These are phyloP conservation scores for Neophaeococcomyces mojaviensis DNA, from an alignment of 2,329 filamentous ascomycete genomes.

Conservation along the genomic window DNA sequence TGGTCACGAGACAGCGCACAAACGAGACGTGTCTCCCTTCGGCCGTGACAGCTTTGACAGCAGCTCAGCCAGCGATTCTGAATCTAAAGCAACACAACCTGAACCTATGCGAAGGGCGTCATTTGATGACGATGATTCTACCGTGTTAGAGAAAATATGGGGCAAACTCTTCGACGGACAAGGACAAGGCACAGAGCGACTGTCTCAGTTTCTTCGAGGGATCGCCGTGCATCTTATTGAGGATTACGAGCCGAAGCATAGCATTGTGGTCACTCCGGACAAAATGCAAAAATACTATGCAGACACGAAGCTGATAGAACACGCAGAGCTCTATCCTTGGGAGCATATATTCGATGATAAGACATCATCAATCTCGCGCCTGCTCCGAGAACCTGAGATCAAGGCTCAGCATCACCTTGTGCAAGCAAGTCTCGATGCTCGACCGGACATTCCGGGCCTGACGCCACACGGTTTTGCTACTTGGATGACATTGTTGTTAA, in stretches of 20 bases:
- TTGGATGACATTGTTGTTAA: slow-evolving; percentile 67
- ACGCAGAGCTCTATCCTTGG: slow-evolving; percentile 60
- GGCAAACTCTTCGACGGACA: slow-evolving; percentile 63
- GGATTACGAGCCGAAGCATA: slow-evolving; percentile 59
- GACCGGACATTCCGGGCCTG: slow-evolving; percentile 56
- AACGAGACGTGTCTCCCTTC: slow-evolving; percentile 29
- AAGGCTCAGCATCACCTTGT: slow-evolving; percentile 58
- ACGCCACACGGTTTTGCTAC: slow-evolving; percentile 60
- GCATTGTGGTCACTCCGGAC: slow-evolving; percentile 64
- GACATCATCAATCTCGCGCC: slow-evolving; percentile 47
- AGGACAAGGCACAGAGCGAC: slow-evolving; percentile 58
- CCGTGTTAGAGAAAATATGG: slow-evolving; percentile 66
- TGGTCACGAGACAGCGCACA: slow-evolving; percentile 6
- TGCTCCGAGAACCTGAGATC: slow-evolving; percentile 47
- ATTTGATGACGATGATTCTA: slow-evolving; percentile 43
- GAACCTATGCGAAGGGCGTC: slow-evolving; percentile 32
- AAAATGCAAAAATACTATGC: slow-evolving; percentile 71
- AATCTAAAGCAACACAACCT: slow-evolving; percentile 25
- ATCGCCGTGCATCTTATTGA: slow-evolving; percentile 68
- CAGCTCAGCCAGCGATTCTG: slow-evolving; percentile 20
- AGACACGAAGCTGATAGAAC: slow-evolving; percentile 51
- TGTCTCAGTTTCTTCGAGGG: slow-evolving; percentile 64
- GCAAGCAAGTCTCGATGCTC: slow-evolving; percentile 44
- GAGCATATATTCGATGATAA: slow-evolving; percentile 52
- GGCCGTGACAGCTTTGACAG: slow-evolving; percentile 30